Evolutionary conservation across 2,329 filamentous ascomycete genomes (phyloP).

Genomic region (Parafenestella ontariensis): DNA sequence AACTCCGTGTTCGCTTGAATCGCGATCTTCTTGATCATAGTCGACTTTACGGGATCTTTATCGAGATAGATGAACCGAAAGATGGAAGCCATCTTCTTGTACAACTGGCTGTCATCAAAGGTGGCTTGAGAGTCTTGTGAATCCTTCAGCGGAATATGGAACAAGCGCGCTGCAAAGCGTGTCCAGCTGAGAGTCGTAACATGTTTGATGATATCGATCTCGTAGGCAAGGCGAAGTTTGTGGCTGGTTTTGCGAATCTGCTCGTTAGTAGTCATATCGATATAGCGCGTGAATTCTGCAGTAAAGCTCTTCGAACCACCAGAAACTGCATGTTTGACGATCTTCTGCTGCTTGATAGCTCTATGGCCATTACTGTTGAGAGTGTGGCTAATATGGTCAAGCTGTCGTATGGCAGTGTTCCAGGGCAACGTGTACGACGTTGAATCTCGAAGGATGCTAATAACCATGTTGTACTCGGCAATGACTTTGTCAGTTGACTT

Average conservation of each 20-base stretch:
- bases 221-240: slow-evolving; percentile 38
- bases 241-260: slow-evolving; percentile 39
- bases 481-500: slow-evolving; percentile 16
- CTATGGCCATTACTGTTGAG: slow-evolving; percentile 20
- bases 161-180: slow-evolving; percentile 36
- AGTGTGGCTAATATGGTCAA: slow-evolving; percentile 32
- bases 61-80: slow-evolving; percentile 42
- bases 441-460: slow-evolving; percentile 32
- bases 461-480: slow-evolving; percentile 27
- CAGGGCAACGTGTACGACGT: slow-evolving; percentile 41
- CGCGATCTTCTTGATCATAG: slow-evolving; percentile 13
- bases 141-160: slow-evolving; percentile 33
- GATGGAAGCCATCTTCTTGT: slow-evolving; percentile 31
- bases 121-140: slow-evolving; percentile 21
- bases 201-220: slow-evolving; percentile 39
- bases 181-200: slow-evolving; percentile 41
- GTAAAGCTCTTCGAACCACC: slow-evolving; percentile 17
- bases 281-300: slow-evolving; percentile 26
- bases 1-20: slow-evolving; percentile 7
- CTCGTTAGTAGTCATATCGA: slow-evolving; percentile 27
- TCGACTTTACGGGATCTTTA: slow-evolving; percentile 29
- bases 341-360: slow-evolving; percentile 18
- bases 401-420: slow-evolving; percentile 29
- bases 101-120: slow-evolving; percentile 32
- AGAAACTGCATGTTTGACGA: slow-evolving; percentile 16